A percentile compares a stretch with the other conserved stretches of the same genome.
phyloP scores from a whole-genome alignment of 1,139 yeast genomes.

The Yarrowia galli region DNA sequence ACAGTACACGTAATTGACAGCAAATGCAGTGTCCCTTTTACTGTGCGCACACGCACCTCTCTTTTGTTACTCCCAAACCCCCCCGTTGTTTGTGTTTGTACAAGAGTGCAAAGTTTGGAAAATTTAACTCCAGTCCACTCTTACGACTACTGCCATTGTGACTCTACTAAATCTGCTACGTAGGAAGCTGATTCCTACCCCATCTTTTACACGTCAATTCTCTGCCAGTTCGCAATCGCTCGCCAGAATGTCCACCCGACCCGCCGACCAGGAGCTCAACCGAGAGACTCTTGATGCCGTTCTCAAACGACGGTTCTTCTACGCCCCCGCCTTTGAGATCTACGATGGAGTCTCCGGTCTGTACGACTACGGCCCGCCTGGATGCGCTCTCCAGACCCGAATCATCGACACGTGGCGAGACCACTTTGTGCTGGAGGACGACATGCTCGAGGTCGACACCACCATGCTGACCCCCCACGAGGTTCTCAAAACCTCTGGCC shows the following conservation, averaged over 20 bases:
- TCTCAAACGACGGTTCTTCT: constrained; percentile 93
- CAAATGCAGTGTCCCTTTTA: constrained; percentile 11
- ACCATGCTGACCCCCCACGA: constrained; percentile 98
- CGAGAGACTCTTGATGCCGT: constrained; percentile 91
- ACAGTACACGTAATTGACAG: constrained; percentile 7
- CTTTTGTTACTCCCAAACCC: constrained; percentile 23
- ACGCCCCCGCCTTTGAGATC: constrained; percentile 95
- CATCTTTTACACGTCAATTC: constrained; percentile 20
- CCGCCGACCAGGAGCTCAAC: constrained; percentile 57
- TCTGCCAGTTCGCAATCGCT: constrained; percentile 14
- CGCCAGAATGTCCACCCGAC: constrained; percentile 44
- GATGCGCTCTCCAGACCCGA: constrained; percentile 97
- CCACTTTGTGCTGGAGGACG: constrained; percentile 96
- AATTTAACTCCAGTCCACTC: constrained; percentile 38
- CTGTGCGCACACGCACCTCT: background rate
- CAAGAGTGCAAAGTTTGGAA: constrained; percentile 37
- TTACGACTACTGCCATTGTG: constrained; percentile 37
- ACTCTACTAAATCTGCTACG: constrained; percentile 29
- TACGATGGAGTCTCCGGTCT: constrained; percentile 99
- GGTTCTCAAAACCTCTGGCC: constrained; percentile 97
- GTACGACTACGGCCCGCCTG: constrained; percentile 99
- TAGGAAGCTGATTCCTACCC: constrained; percentile 35
- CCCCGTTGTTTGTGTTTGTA: background rate
- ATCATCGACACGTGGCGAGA: constrained; percentile 95
- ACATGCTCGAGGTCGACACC: constrained; percentile 98